Evolutionary conservation across 768 basidiomycete genomes (phyloP).

Genomic region (Hortiboletus campestris): DNA sequence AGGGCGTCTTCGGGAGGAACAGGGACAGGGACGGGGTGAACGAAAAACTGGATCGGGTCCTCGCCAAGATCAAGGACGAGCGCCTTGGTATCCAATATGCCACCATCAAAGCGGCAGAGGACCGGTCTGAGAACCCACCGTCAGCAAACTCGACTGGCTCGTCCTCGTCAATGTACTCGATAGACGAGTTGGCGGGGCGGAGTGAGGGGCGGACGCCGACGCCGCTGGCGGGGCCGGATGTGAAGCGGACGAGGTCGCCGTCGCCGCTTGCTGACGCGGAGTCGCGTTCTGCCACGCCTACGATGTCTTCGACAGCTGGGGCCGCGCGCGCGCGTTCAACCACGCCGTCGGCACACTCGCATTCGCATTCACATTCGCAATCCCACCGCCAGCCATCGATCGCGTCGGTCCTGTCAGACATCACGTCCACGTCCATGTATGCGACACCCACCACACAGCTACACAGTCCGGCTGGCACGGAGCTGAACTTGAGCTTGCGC

Average conservation of each 20-base stretch:
- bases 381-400: slow-evolving; percentile 64
- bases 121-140: slow-evolving; percentile 22
- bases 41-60: slow-evolving; percentile 71
- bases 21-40: slow-evolving; percentile 60
- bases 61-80: slow-evolving; percentile 71
- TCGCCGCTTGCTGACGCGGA: slow-evolving; percentile 12
- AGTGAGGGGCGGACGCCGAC: slow-evolving; percentile 32
- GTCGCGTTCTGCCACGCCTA: slow-evolving; percentile 31
- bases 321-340: slow-evolving; percentile 23
- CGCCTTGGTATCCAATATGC: slow-evolving; percentile 39
- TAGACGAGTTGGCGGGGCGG: slow-evolving; percentile 35
- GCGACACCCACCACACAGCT: slow-evolving; percentile 40
- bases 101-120: slow-evolving; percentile 5
- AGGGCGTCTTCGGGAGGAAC: slow-evolving; percentile 59
- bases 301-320: slow-evolving; percentile 10
- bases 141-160: slow-evolving; percentile 29
- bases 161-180: slow-evolving; percentile 58
- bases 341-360: slow-evolving; percentile 25
- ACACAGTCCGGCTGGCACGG: slow-evolving; percentile 23
- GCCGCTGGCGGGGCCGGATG: slow-evolving; percentile 14
- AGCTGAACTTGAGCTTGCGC: not conserved
- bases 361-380: slow-evolving; percentile 22
- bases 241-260: slow-evolving; percentile 24
- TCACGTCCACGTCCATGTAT: slow-evolving; percentile 42
- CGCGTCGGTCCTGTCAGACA: slow-evolving; percentile 70